Conservation (phyloP, 257 asterid species). For the Salvia rosmarinus region DNA sequence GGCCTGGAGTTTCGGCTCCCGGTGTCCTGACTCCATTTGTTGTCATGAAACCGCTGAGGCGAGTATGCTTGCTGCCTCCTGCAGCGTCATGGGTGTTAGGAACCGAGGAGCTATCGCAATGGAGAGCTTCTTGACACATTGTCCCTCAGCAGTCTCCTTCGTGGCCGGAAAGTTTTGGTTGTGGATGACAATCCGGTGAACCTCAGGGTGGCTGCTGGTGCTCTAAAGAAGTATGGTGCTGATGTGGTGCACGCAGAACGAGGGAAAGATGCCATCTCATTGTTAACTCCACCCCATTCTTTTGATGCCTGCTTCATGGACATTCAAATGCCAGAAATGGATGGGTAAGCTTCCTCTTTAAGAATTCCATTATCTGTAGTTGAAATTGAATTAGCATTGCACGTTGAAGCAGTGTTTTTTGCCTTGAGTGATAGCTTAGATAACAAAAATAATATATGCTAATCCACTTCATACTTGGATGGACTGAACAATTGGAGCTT, state of each 20-base stretch:
- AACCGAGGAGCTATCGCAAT: slow-evolving; percentile 50
- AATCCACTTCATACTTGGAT: neutral
- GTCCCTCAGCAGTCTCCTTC: slow-evolving; percentile 70
- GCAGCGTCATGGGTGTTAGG: slow-evolving; percentile 79
- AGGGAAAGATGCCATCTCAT: slow-evolving; percentile 66
- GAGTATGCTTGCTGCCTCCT: slow-evolving; percentile 84
- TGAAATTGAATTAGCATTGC: neutral
- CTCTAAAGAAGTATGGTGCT: slow-evolving; percentile 88
- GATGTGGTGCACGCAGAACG: slow-evolving; percentile 81
- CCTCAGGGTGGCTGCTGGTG: slow-evolving; percentile 88
- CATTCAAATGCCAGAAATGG: slow-evolving; percentile 98
- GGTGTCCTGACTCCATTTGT: slow-evolving; percentile 49
- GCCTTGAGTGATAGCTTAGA: neutral
- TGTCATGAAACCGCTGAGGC: slow-evolving; percentile 79
- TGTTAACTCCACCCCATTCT: slow-evolving; percentile 77
- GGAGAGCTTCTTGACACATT: slow-evolving; percentile 52
- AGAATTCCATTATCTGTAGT: neutral
- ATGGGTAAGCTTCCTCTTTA: slow-evolving; percentile 59
- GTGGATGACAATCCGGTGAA: slow-evolving; percentile 93
- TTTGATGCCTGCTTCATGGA: slow-evolving; percentile 99
- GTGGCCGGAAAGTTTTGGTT: slow-evolving; percentile 74
- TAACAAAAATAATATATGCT: neutral
- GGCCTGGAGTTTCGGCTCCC: slow-evolving; percentile 32
- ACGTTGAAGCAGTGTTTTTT: neutral
- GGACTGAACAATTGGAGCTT: neutral